phyloP scores from a whole-genome alignment of 1,284 basidiomycete species.

The Microbotryum silenes-acaulis region DNA sequence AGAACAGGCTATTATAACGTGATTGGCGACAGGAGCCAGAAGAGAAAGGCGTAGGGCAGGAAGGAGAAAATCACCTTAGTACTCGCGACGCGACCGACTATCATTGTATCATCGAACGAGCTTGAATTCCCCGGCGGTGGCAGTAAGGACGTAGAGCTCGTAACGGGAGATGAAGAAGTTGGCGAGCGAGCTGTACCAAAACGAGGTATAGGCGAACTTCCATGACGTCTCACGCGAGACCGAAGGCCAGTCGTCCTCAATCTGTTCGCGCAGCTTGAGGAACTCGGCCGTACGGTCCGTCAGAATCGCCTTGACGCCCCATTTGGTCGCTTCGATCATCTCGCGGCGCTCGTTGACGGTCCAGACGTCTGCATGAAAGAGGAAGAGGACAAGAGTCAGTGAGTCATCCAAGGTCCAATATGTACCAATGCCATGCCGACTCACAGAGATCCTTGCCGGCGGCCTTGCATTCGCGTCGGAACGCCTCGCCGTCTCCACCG shows the following conservation, averaged over 20 bases:
- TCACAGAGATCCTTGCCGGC: slow-evolving; percentile 60
- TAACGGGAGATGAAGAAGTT: slow-evolving; percentile 26
- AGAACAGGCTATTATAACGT: too few relatives aligned
- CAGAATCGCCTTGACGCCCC: slow-evolving; percentile 83
- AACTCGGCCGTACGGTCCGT: slow-evolving; percentile 75
- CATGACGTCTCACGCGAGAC: slow-evolving; percentile 22
- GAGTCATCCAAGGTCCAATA: slow-evolving; percentile 43
- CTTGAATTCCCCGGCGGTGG: slow-evolving; percentile 17
- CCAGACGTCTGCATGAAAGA: slow-evolving; percentile 60
- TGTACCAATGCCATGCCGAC: background rate
- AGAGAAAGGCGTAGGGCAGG: too few relatives aligned
- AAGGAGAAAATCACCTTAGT: too few relatives aligned
- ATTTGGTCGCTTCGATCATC: slow-evolving; percentile 92
- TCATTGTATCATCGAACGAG: background rate
- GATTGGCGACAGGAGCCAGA: too few relatives aligned
- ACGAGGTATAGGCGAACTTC: slow-evolving; percentile 19
- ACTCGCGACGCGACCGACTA: too few relatives aligned
- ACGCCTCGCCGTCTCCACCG: slow-evolving; percentile 59
- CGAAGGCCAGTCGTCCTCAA: slow-evolving; percentile 43
- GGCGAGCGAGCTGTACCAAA: slow-evolving; percentile 21
- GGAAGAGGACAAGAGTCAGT: background rate
- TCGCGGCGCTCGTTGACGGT: slow-evolving; percentile 85
- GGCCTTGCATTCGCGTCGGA: slow-evolving; percentile 66
- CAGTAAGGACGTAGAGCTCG: slow-evolving; percentile 28
- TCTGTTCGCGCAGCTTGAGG: slow-evolving; percentile 60